Percentiles rank a stretch among this genome's conserved stretches.
Conservation (phyloP, 2,329 filamentous ascomycete species). For the Plenodomus lindquistii region DNA sequence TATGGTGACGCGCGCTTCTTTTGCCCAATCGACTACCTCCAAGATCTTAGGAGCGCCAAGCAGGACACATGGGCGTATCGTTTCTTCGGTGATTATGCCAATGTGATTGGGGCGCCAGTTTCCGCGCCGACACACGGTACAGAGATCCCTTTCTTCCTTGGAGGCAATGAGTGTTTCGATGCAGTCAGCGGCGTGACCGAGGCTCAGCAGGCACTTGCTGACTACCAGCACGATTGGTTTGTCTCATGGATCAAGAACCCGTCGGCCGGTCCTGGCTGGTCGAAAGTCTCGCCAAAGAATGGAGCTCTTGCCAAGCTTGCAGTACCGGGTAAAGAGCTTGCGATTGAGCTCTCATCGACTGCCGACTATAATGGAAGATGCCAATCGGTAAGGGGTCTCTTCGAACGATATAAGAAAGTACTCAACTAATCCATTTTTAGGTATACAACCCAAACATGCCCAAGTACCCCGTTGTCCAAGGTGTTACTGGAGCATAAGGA, state of each 20-base stretch:
- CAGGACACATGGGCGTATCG: constrained; percentile 52
- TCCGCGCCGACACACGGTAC: constrained; percentile 46
- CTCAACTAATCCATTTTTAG: constrained; percentile 1
- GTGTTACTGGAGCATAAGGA: no score
- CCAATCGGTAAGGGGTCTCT: constrained; percentile 24
- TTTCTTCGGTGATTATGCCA: constrained; percentile 50
- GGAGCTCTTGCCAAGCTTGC: constrained; percentile 41
- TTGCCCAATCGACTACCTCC: constrained; percentile 42
- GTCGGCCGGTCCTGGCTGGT: constrained; percentile 49
- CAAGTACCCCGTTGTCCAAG: constrained; percentile 26
- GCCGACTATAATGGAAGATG: constrained; percentile 42
- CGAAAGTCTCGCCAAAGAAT: constrained; percentile 33
- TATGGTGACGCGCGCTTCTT: constrained; percentile 53
- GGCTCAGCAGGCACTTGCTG: constrained; percentile 48
- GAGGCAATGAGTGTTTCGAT: constrained; percentile 51
- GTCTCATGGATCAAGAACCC: constrained; percentile 53
- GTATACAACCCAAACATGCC: constrained; percentile 27
- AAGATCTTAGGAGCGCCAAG: constrained; percentile 44
- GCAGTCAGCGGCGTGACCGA: constrained; percentile 40
- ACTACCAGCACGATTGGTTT: constrained; percentile 50
- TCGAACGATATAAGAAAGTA: no score
- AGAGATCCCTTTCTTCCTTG: constrained; percentile 53
- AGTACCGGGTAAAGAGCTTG: constrained; percentile 41
- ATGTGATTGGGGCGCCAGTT: constrained; percentile 24
- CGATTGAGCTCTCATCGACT: constrained; percentile 31